Evolutionary conservation across 257 asterid species (phyloP), one percentile per base, ranked within the genome.

Genomic region (Echites panduratus): DNA sequence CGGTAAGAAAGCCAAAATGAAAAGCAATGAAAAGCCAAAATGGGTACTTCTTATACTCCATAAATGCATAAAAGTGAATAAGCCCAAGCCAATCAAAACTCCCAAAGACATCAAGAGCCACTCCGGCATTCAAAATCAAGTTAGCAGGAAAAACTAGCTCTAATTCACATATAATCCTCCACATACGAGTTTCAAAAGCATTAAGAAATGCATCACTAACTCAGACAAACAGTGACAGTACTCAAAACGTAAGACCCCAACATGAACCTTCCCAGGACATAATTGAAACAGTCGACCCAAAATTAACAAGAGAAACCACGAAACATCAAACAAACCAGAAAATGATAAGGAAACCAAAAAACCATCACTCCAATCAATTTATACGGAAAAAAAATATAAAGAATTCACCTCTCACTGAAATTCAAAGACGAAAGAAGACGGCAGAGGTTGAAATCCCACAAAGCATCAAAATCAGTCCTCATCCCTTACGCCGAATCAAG

Each of bases 381-480:
- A 70, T 20, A 70, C 22, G 32, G 24, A 4, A 14, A 16, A 24
- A 41, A 57, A 61, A 41, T 5, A 26, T 45, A 45, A 27, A 80
- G 41, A 4, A 61, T 44, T 76, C 78, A 90, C 96, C 96, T 76
- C 79, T 81, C 83, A 78, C 82, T 38, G 71, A 29, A 7, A 27
- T 70, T 78, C 77, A 48, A 72, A 79, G 79, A 73, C 77, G 70
- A 76, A 70, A 76, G 27, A 44, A 53, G 77, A 74, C 73, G 47
- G 78, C 71, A 71, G 64, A 54, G 79, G 70, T 77, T 48, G 65
- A 82, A 80, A 75, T 81, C 82, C 79, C 70, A 70, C 83, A 82
- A 80, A 82, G 80, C 63, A 53, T 40, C 77, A 50, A 53, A 58
- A 43, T 85, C 80, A 87, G 80, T 77, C 87, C 77, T 85, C 74